A percentile compares a stretch with the other conserved stretches of the same genome.
phyloP scores from a whole-genome alignment of 164 flowering plant genomes.

The Protea cynaroides region DNA sequence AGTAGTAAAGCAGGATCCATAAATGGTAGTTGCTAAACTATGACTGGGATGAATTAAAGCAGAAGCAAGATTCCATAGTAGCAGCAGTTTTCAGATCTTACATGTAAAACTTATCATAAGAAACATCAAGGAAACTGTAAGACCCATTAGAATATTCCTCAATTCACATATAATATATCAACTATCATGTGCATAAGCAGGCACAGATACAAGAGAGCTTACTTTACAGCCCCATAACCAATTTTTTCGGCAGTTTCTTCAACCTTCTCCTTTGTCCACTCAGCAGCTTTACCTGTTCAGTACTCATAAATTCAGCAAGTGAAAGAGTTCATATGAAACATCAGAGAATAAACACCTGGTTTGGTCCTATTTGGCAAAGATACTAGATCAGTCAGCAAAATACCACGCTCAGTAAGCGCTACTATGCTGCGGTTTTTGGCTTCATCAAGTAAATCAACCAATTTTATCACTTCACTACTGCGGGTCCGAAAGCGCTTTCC shows the following conservation, averaged over 20 bases:
- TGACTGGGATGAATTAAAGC: neutral
- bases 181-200: neutral
- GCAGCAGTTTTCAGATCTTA: neutral
- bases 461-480: slow-evolving; percentile 67
- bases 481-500: slow-evolving; percentile 93
- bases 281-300: slow-evolving; percentile 57
- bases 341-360: too few relatives aligned
- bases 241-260: slow-evolving; percentile 84
- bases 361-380: too few relatives aligned
- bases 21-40: too few relatives aligned
- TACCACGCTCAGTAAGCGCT: slow-evolving; percentile 73
- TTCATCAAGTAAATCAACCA: slow-evolving; percentile 95
- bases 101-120: neutral
- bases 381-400: neutral
- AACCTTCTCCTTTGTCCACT: slow-evolving; percentile 80
- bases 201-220: slow-evolving; percentile 22
- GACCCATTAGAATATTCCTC: neutral
- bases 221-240: slow-evolving; percentile 99
- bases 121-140: neutral
- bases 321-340: too few relatives aligned
- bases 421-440: slow-evolving; percentile 79
- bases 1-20: too few relatives aligned
- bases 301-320: slow-evolving; percentile 9
- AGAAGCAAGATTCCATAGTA: neutral
- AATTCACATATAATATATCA: neutral